These are phyloP conservation scores for Hevea brasiliensis DNA, from an alignment of 345 rosid species.

Conservation along the genomic window DNA sequence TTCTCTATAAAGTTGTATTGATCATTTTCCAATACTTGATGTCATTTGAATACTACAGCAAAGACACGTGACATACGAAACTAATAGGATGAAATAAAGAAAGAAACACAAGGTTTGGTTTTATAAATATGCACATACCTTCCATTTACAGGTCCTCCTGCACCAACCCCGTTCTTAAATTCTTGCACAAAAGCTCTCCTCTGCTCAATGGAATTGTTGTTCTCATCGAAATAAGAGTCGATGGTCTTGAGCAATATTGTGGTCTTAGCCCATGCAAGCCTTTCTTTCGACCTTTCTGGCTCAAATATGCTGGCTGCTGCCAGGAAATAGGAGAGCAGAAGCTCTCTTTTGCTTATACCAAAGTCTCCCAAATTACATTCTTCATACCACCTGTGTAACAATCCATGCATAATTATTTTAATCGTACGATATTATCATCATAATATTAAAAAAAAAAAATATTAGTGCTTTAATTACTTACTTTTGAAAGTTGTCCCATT, in stretches of 20 bases:
- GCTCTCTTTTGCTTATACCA: constrained; percentile 44
- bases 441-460: no score
- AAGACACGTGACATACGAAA: no score
- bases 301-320: constrained; percentile 79
- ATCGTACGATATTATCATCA: no score
- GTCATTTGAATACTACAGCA: no score
- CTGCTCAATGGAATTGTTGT: constrained; percentile 26
- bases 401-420: neutral
- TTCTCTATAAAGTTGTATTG: no score
- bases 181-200: constrained; percentile 50
- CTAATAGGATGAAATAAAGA: no score
- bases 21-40: no score
- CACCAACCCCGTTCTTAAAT: constrained; percentile 33
- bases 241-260: constrained; percentile 50
- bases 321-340: constrained; percentile 55
- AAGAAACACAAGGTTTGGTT: no score
- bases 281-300: constrained; percentile 62
- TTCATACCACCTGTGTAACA: constrained; percentile 61
- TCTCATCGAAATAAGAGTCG: constrained; percentile 27
- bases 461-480: constrained; percentile 25
- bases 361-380: constrained; percentile 44
- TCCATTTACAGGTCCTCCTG: constrained; percentile 29
- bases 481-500: constrained; percentile 74
- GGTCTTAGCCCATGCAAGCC: constrained; percentile 86
- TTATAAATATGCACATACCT: no score